Evolutionary conservation across 257 asterid genomes (phyloP).

Genomic region (Coffea canephora): DNA sequence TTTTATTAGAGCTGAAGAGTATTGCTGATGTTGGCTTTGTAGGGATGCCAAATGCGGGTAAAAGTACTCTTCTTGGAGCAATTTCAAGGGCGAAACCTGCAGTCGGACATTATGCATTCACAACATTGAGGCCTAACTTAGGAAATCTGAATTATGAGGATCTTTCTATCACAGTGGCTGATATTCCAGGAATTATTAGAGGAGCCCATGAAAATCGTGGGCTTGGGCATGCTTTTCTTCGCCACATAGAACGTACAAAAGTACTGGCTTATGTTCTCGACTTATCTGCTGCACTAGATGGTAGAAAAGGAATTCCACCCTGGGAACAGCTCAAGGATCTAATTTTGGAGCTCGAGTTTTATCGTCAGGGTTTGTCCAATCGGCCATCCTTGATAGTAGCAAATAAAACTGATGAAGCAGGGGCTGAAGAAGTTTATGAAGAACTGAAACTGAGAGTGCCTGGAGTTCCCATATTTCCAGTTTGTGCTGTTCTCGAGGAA

Average conservation of each 20-base stretch:
- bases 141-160: constrained; percentile 72
- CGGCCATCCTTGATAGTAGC: constrained; percentile 81
- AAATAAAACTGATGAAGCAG: constrained; percentile 76
- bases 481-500: constrained; percentile 86
- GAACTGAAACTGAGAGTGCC: constrained; percentile 64
- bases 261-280: constrained; percentile 86
- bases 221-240: constrained; percentile 87
- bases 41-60: constrained; percentile 96
- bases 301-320: constrained; percentile 70
- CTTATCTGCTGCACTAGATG: constrained; percentile 59
- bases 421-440: constrained; percentile 66
- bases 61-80: constrained; percentile 94
- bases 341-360: constrained; percentile 72
- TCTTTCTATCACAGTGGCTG: constrained; percentile 79
- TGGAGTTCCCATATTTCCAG: constrained; percentile 65
- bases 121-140: constrained; percentile 85
- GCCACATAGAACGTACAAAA: constrained; percentile 86
- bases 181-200: constrained; percentile 80
- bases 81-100: constrained; percentile 79
- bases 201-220: constrained; percentile 95
- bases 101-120: constrained; percentile 91
- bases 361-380: constrained; percentile 57
- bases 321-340: constrained; percentile 82
- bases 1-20: constrained; percentile 81
- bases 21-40: constrained; percentile 95